These are phyloP conservation scores for Phytophthora palmivora DNA, from an alignment of 352 stramenopile genomes.

Conservation along the genomic window DNA sequence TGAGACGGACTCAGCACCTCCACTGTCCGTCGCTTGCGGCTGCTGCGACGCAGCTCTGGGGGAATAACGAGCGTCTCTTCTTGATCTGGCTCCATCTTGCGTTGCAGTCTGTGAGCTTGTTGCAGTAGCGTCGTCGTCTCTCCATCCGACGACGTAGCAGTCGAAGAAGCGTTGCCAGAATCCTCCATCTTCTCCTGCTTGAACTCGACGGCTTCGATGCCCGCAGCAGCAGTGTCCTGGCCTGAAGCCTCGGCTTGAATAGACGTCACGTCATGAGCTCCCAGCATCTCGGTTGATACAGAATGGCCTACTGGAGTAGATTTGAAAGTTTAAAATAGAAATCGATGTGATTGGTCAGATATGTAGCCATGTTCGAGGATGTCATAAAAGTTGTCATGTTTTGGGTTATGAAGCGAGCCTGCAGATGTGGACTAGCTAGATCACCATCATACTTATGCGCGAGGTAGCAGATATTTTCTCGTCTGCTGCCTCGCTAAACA, in stretches of 20 bases:
- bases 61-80: neutral
- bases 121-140: conserved; percentile 21
- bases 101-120: conserved; percentile 13
- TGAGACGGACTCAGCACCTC: conserved; percentile 27
- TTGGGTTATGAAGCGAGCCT: neutral
- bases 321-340: conserved; percentile 26
- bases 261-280: neutral
- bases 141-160: conserved; percentile 18
- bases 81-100: conserved; percentile 4
- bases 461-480: conserved; percentile 7
- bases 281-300: no score
- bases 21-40: conserved; percentile 37
- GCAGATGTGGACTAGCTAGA: conserved; percentile 20
- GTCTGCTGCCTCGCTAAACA: conserved; percentile 6
- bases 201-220: conserved; percentile 8
- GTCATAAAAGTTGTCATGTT: neutral
- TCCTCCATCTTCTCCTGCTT: conserved; percentile 1
- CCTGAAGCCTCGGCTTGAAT: neutral
- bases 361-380: neutral
- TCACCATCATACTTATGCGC: conserved; percentile 36
- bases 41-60: conserved; percentile 15
- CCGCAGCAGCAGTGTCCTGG: neutral
- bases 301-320: no score
- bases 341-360: neutral
- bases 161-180: neutral